Percentiles rank a stretch among this genome's conserved stretches.
phyloP scores from a whole-genome alignment of 78 protist genomes.

The Dictyostelium firmibasis region DNA sequence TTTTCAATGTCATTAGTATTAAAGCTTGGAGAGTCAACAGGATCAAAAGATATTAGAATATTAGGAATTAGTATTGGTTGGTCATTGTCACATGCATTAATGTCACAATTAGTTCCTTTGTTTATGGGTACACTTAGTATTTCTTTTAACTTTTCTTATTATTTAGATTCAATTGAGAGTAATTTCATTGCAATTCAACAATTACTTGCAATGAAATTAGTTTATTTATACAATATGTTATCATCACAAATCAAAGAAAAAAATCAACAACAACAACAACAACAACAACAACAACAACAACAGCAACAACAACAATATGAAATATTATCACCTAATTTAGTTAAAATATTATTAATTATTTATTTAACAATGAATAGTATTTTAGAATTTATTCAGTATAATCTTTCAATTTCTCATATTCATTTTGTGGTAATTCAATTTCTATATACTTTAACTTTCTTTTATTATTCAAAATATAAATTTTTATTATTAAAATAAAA shows the following conservation, averaged over 20 bases:
- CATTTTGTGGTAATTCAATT: not conserved
- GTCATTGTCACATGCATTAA: not conserved
- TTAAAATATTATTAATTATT: not conserved
- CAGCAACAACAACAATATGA: not conserved
- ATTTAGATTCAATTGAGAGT: constrained; percentile 2
- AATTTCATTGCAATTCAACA: constrained; percentile 1
- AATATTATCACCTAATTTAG: not conserved
- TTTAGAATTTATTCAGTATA: not conserved
- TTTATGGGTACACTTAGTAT: constrained; percentile 3
- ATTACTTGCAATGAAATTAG: not conserved
- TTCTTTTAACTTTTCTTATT: not conserved
- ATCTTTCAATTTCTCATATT: not conserved
- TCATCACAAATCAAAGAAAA: not conserved
- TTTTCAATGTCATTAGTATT: constrained; percentile 5
- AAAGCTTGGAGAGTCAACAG: not conserved
- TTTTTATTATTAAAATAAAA: not conserved
- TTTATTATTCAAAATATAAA: not conserved
- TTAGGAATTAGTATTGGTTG: constrained; percentile 31
- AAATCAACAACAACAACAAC: not conserved
- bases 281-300: not conserved
- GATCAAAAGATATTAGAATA: constrained; percentile 9
- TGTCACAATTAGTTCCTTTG: not conserved
- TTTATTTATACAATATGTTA: not conserved
- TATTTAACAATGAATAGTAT: not conserved
- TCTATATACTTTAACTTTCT: not conserved